Conservation (phyloP, 495 filamentous ascomycete species). For the Aspergillus mulundensis region DNA sequence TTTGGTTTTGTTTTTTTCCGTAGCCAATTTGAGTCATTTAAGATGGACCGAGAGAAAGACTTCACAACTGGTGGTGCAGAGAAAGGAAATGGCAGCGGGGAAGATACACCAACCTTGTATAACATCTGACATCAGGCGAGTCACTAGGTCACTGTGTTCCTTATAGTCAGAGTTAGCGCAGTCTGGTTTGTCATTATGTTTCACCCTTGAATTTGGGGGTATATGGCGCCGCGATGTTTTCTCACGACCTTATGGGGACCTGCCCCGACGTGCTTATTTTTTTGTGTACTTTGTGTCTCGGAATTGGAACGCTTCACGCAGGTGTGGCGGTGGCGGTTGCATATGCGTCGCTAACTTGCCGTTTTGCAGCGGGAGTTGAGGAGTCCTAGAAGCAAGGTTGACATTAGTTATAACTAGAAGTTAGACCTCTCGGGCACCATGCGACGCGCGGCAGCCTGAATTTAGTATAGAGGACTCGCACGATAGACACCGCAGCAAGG, state of each 20-base stretch:
- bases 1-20: too few relatives aligned
- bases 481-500: constrained; percentile 12
- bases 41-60: constrained; percentile 11
- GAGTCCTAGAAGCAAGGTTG: constrained; percentile 28
- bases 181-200: constrained; percentile 15
- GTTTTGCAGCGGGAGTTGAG: constrained; percentile 34
- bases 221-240: constrained; percentile 7
- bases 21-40: neutral
- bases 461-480: constrained; percentile 7
- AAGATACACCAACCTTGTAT: constrained; percentile 39
- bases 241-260: constrained; percentile 28
- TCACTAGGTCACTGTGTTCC: constrained; percentile 22
- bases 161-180: constrained; percentile 20
- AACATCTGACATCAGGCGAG: constrained; percentile 22
- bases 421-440: constrained; percentile 18
- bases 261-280: constrained; percentile 27
- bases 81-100: constrained; percentile 21
- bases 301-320: constrained; percentile 24
- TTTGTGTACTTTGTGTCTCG: neutral
- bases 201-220: constrained; percentile 15
- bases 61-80: constrained; percentile 16
- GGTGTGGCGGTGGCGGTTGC: constrained; percentile 28
- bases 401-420: constrained; percentile 36
- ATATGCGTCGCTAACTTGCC: constrained; percentile 35
- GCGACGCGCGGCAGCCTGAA: constrained; percentile 21